A percentile compares a stretch with the other conserved stretches of the same genome.
phyloP scores from a whole-genome alignment of 352 stramenopile genomes.

The Phytophthora pseudosyringae region DNA sequence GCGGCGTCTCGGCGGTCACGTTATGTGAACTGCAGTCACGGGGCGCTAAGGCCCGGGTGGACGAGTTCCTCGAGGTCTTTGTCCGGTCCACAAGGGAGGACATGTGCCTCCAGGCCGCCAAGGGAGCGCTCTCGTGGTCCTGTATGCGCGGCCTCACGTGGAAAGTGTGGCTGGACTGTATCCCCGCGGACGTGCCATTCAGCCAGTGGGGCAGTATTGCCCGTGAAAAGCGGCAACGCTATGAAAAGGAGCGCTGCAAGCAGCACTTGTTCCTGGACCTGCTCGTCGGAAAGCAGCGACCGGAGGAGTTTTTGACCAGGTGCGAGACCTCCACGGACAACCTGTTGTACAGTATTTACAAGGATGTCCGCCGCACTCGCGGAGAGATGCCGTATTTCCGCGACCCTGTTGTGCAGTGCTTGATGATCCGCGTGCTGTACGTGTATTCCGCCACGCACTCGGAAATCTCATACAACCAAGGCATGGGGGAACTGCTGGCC shows the following conservation, averaged over 20 bases:
- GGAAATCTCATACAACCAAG: slow-evolving; percentile 82
- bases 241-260: slow-evolving; percentile 40
- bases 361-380: slow-evolving; percentile 71
- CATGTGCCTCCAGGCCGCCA: slow-evolving; percentile 56
- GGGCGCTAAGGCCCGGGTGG: slow-evolving; percentile 50
- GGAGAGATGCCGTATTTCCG: slow-evolving; percentile 72
- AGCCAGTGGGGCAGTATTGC: slow-evolving; percentile 45
- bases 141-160: slow-evolving; percentile 75
- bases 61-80: slow-evolving; percentile 81
- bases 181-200: slow-evolving; percentile 58
- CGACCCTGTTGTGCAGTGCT: slow-evolving; percentile 46
- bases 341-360: slow-evolving; percentile 73
- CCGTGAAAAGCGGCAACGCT: slow-evolving; percentile 49
- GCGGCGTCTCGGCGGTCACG: slow-evolving; percentile 46
- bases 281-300: slow-evolving; percentile 35
- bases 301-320: slow-evolving; percentile 50
- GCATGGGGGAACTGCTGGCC: slow-evolving; percentile 81
- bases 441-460: slow-evolving; percentile 72
- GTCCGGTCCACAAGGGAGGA: slow-evolving; percentile 60
- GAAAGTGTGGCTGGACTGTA: slow-evolving; percentile 74
- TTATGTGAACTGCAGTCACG: slow-evolving; percentile 72
- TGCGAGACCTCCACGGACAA: slow-evolving; percentile 63
- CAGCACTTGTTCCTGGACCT: slow-evolving; percentile 46
- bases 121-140: slow-evolving; percentile 72
- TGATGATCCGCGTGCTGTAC: slow-evolving; percentile 73